These are phyloP conservation scores for Colletotrichum salicis DNA, from an alignment of 2,329 filamentous ascomycete species.

Conservation along the genomic window DNA sequence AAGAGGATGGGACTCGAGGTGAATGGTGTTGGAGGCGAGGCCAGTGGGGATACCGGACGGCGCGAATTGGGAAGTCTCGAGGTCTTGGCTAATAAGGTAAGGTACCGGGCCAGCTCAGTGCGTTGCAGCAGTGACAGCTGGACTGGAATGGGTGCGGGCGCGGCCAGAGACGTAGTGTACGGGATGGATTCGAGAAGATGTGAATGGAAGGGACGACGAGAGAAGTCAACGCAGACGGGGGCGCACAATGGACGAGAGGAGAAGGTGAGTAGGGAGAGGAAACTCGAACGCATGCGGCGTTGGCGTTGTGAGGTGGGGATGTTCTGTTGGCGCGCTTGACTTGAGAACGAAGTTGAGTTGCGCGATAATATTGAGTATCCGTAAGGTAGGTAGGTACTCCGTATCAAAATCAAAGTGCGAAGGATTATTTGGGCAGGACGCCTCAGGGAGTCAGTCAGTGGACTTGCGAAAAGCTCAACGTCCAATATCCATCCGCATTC, in stretches of 20 bases:
- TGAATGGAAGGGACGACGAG: not conserved
- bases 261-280: not conserved
- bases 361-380: not conserved
- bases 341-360: not conserved
- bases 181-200: not conserved
- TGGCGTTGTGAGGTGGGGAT: slow-evolving; percentile 20
- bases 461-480: not conserved
- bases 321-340: slow-evolving; percentile 25
- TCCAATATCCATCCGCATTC: not conserved
- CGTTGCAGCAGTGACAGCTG: slow-evolving; percentile 21
- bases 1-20: not conserved
- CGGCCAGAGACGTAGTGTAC: not conserved
- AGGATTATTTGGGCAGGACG: not conserved
- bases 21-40: not conserved
- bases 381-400: too few relatives aligned
- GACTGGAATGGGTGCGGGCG: slow-evolving; percentile 18
- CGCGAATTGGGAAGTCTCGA: not conserved
- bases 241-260: not conserved
- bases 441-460: slow-evolving; percentile 1
- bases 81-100: slow-evolving; percentile 1
- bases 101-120: not conserved
- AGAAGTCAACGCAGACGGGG: not conserved
- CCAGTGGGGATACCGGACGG: not conserved
- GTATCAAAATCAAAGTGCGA: not conserved
- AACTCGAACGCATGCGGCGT: slow-evolving; percentile 24